phyloP scores from a whole-genome alignment of 129 eudicot genomes.

The Flaveria robusta region DNA sequence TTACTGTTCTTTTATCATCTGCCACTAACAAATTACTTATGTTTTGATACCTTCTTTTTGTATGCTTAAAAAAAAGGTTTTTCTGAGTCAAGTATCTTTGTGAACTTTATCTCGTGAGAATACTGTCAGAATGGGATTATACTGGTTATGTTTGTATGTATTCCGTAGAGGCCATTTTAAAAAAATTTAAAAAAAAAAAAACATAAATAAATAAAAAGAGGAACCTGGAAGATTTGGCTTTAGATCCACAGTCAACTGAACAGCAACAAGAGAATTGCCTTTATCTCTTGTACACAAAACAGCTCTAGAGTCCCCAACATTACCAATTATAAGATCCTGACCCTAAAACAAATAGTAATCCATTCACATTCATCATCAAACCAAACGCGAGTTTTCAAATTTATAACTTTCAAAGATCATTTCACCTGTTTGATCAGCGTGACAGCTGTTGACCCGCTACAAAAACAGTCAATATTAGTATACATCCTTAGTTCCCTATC shows the following conservation, averaged over 20 bases:
- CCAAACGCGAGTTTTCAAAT: neutral
- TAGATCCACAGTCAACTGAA: constrained; percentile 80
- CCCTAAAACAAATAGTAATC: constrained; percentile 48
- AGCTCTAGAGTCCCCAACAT: constrained; percentile 83
- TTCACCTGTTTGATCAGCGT: constrained; percentile 84
- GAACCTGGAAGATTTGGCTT: constrained; percentile 84
- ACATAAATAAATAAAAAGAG: neutral
- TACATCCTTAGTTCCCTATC: constrained; percentile 75
- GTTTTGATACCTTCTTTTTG: too few relatives aligned
- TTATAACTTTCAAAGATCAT: neutral
- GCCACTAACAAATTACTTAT: too few relatives aligned
- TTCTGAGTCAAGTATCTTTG: too few relatives aligned
- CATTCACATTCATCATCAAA: constrained; percentile 13
- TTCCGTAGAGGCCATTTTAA: neutral
- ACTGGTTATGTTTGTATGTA: too few relatives aligned
- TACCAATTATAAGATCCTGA: constrained; percentile 72
- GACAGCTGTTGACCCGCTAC: constrained; percentile 94
- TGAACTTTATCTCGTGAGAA: too few relatives aligned
- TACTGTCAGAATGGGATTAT: neutral
- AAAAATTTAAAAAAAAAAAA: neutral
- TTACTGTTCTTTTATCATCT: too few relatives aligned
- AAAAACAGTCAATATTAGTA: constrained; percentile 72
- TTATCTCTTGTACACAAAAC: constrained; percentile 64
- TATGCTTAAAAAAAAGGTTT: too few relatives aligned
- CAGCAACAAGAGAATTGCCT: constrained; percentile 49